phyloP scores from a whole-genome alignment of 768 basidiomycete species.

The Russula abietina region DNA sequence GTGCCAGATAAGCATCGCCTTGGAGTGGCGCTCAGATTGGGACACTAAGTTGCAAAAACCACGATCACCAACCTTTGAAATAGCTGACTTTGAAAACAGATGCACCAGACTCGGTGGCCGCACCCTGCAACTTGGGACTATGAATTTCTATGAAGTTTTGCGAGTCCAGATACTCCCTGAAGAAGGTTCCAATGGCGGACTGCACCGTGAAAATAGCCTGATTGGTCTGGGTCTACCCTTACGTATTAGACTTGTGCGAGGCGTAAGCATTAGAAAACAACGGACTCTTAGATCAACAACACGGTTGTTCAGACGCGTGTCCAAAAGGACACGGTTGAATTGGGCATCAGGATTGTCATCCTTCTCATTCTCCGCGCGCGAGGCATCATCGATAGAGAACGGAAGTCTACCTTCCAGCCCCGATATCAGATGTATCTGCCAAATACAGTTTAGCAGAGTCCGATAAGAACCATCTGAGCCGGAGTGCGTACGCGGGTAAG shows the following conservation, averaged over 20 bases:
- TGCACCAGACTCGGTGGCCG: constrained; percentile 94
- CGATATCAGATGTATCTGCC: constrained; percentile 74
- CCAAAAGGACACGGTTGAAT: constrained; percentile 77
- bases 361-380: constrained; percentile 70
- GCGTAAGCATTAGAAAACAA: constrained; percentile 10
- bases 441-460: background rate
- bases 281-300: constrained; percentile 87
- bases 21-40: background rate
- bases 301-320: constrained; percentile 92
- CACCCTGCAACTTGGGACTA: constrained; percentile 93
- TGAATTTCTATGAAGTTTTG: constrained; percentile 92
- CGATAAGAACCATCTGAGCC: background rate
- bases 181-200: constrained; percentile 79
- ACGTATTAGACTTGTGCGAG: constrained; percentile 5
- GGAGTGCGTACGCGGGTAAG: constrained; percentile 58
- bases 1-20: constrained; percentile 91
- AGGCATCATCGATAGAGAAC: constrained; percentile 90
- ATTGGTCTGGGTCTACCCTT: constrained; percentile 76
- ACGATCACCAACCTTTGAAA: constrained; percentile 70
- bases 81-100: constrained; percentile 97
- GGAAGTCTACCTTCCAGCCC: constrained; percentile 76
- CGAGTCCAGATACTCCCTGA: constrained; percentile 71
- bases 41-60: background rate
- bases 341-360: constrained; percentile 48
- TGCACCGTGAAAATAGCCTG: constrained; percentile 94